Evolutionary conservation across 306 rosid species (phyloP).

Genomic region (Corylus heterophylla): DNA sequence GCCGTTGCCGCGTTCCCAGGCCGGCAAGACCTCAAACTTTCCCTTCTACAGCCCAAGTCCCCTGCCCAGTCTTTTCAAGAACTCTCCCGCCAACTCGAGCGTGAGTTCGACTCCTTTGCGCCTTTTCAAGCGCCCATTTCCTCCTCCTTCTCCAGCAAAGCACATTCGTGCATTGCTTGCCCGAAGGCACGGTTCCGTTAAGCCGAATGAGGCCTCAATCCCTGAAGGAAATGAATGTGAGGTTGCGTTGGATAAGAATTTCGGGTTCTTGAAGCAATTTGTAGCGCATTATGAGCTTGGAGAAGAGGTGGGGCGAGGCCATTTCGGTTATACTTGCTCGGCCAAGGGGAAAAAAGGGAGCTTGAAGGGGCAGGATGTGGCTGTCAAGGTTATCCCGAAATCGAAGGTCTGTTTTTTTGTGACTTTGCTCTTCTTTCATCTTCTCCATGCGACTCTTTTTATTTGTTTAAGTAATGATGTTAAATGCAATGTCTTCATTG

Average conservation of each 20-base stretch:
- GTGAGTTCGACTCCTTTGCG: slow-evolving; percentile 71
- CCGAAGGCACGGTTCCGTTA: slow-evolving; percentile 72
- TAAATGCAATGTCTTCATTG: background rate
- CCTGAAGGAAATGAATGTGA: slow-evolving; percentile 90
- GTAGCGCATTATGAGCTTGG: slow-evolving; percentile 61
- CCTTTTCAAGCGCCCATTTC: slow-evolving; percentile 75
- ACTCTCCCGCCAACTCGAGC: slow-evolving; percentile 71
- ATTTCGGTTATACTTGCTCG: slow-evolving; percentile 87
- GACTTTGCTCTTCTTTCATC: background rate
- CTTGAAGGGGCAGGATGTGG: slow-evolving; percentile 79
- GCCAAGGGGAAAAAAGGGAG: slow-evolving; percentile 74
- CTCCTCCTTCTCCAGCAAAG: slow-evolving; percentile 95
- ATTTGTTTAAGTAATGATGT: background rate
- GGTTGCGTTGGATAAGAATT: slow-evolving; percentile 66
- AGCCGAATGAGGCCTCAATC: slow-evolving; percentile 83
- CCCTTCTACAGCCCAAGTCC: slow-evolving; percentile 96
- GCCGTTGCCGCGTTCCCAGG: slow-evolving; percentile 31
- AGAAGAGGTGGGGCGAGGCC: slow-evolving; percentile 94
- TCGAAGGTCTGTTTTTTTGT: slow-evolving; percentile 57
- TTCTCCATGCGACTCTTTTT: background rate
- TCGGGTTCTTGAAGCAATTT: slow-evolving; percentile 70
- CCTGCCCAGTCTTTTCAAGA: slow-evolving; percentile 68
- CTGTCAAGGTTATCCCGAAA: slow-evolving; percentile 91
- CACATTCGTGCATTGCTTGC: slow-evolving; percentile 82
- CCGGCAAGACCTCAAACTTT: slow-evolving; percentile 48